phyloP scores from a whole-genome alignment of 2,329 filamentous ascomycete species.

The Colletotrichum ledebouriae region DNA sequence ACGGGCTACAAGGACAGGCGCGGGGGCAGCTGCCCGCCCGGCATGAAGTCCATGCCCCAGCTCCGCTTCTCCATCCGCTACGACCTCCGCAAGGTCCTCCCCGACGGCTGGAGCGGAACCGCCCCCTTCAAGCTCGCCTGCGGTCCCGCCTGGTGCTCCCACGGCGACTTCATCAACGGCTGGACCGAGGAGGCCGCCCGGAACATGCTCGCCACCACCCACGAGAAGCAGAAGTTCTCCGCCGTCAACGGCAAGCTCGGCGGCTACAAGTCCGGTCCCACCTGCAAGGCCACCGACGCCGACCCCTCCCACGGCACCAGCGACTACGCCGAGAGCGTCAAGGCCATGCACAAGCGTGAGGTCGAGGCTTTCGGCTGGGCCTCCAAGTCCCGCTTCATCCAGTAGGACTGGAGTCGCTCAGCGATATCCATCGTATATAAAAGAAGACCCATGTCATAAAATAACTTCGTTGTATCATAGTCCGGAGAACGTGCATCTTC shows the following conservation, averaged over 20 bases:
- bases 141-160: conserved; percentile 56
- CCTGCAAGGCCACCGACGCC: conserved; percentile 53
- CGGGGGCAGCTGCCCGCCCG: conserved; percentile 56
- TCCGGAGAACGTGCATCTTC: conserved; percentile 13
- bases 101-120: conserved; percentile 59
- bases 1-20: conserved; percentile 46
- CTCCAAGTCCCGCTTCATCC: conserved; percentile 39
- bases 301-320: conserved; percentile 57
- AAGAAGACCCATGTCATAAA: not conserved
- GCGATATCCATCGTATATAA: not conserved
- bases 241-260: conserved; percentile 54
- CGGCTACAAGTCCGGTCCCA: conserved; percentile 48
- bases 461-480: conserved; percentile 26
- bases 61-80: conserved; percentile 63
- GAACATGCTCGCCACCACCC: conserved; percentile 56
- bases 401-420: not conserved
- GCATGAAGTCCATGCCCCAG: conserved; percentile 61
- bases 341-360: conserved; percentile 44
- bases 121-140: conserved; percentile 60
- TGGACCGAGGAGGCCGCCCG: conserved; percentile 57
- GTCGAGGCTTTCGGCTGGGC: conserved; percentile 37
- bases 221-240: conserved; percentile 54
- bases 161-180: conserved; percentile 65
- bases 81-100: conserved; percentile 58
- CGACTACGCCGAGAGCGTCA: conserved; percentile 55